Conservation (phyloP, 1,284 basidiomycete genomes). For the Singerocomus inundabilis region DNA sequence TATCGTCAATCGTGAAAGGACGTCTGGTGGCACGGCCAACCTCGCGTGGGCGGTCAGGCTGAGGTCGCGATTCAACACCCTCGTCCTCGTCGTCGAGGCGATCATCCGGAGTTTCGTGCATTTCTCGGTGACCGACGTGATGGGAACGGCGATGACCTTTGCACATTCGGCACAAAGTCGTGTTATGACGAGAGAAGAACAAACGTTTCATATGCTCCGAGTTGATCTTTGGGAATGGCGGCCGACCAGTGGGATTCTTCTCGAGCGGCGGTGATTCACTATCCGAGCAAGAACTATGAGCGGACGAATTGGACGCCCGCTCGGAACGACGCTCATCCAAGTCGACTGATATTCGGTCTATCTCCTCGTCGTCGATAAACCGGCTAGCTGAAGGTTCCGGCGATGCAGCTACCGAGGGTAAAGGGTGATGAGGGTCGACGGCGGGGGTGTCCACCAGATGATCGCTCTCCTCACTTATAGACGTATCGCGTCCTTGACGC, state of each 20-base stretch:
- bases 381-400: conserved; percentile 15
- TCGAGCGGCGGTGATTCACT: conserved; percentile 7
- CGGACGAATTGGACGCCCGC: conserved; percentile 32
- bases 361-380: conserved; percentile 31
- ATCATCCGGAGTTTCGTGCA: neutral
- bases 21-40: conserved; percentile 2
- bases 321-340: conserved; percentile 37
- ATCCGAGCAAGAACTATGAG: conserved; percentile 14
- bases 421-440: neutral
- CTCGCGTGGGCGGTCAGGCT: conserved; percentile 1
- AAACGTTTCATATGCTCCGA: conserved; percentile 71
- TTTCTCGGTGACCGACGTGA: neutral
- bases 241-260: conserved; percentile 21
- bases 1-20: conserved; percentile 24
- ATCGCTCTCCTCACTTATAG: conserved; percentile 6
- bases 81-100: conserved; percentile 14
- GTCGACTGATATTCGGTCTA: conserved; percentile 35
- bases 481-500: conserved; percentile 38
- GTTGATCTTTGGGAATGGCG: conserved; percentile 80
- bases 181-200: conserved; percentile 78
- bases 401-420: conserved; percentile 3
- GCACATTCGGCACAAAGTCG: conserved; percentile 65
- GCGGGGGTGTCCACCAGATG: neutral
- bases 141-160: conserved; percentile 39
- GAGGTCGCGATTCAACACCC: conserved; percentile 3